Conservation (phyloP, 768 basidiomycete species). For the Phaeolepiota aurea region DNA sequence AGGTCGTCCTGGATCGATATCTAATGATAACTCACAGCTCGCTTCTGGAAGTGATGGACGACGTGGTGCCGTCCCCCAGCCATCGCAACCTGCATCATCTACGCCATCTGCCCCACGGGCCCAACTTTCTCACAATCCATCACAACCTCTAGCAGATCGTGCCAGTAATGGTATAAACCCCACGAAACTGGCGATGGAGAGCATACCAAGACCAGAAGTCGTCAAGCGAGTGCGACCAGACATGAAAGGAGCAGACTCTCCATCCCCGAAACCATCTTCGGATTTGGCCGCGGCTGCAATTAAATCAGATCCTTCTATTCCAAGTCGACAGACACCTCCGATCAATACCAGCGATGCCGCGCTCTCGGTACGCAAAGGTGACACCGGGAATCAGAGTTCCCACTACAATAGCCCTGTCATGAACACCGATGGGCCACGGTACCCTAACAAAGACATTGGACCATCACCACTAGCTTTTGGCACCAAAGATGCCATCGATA, state of each 20-base stretch:
- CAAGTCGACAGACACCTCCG: neutral
- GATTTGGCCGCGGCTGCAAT: neutral
- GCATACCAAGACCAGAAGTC: constrained; percentile 74
- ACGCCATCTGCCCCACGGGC: constrained; percentile 53
- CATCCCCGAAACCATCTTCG: constrained; percentile 20
- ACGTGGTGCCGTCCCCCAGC: constrained; percentile 17
- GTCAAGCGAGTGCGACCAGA: constrained; percentile 53
- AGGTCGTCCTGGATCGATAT: constrained; percentile 19
- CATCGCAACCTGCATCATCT: constrained; percentile 20
- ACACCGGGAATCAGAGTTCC: constrained; percentile 5
- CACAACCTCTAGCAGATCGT: constrained; percentile 18
- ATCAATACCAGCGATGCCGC: neutral
- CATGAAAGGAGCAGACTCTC: constrained; percentile 23
- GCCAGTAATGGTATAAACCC: constrained; percentile 19
- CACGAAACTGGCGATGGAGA: constrained; percentile 62
- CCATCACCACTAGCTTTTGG: neutral
- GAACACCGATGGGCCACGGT: constrained; percentile 11
- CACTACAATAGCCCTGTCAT: constrained; percentile 18
- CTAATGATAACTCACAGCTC: constrained; percentile 21
- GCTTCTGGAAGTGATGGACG: constrained; percentile 23
- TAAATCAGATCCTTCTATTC: neutral
- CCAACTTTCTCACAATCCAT: constrained; percentile 29
- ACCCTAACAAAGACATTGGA: constrained; percentile 4
- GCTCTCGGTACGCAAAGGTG: neutral
- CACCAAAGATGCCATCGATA: constrained; percentile 12